phyloP scores from a whole-genome alignment of 305 asterid species.

The Fraxinus platypoda region DNA sequence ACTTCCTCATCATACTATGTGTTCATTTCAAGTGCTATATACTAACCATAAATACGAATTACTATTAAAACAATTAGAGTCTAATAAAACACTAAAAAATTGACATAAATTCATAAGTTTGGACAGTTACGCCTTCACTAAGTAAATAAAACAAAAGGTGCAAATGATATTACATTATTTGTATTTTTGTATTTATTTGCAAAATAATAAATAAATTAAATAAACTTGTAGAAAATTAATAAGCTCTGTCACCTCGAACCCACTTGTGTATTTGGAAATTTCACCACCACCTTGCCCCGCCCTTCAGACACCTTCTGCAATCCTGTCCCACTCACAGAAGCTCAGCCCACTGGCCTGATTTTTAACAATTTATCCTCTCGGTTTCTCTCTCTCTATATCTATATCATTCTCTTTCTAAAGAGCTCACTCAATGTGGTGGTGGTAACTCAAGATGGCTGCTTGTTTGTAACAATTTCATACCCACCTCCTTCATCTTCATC shows the following conservation, averaged over 20 bases:
- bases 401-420: background rate
- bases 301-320: background rate
- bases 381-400: background rate
- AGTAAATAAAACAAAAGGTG: background rate
- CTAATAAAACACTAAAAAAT: background rate
- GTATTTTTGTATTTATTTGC: background rate
- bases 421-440: background rate
- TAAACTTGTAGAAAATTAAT: background rate
- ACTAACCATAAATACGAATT: too few species aligned
- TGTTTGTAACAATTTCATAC: background rate
- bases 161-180: background rate
- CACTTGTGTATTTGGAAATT: background rate
- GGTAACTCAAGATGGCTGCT: background rate
- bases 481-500: constrained; percentile 21
- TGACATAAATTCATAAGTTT: background rate
- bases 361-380: background rate
- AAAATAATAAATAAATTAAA: background rate
- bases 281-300: background rate
- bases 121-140: background rate
- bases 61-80: background rate
- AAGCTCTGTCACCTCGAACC: background rate
- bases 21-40: background rate
- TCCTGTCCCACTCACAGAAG: background rate
- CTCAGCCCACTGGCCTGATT: background rate
- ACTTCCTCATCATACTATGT: background rate